Evolutionary conservation across 75 land plant species (phyloP), one percentile per base, ranked within the genome.

Genomic region (Picea sitchensis): DNA sequence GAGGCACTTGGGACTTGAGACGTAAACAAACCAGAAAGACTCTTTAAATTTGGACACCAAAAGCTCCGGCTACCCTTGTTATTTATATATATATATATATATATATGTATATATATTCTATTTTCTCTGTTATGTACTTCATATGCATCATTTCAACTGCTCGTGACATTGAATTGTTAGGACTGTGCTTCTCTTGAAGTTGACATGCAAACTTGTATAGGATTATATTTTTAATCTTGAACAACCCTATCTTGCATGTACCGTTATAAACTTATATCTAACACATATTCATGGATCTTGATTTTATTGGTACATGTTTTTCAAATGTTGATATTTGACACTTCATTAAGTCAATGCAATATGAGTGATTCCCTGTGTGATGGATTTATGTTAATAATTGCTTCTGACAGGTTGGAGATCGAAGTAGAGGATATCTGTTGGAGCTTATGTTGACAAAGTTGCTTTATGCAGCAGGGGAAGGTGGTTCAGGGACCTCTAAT

Each of bases 401-500:
- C 31, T 34, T 44, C 0, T 57, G 51, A 69, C 80, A 95, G 99
- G 98, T 97, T 76, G 99, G 92, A 58, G 99, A 97, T 77, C 92
- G 79, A 79, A 88, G 81, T 73, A 86, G 98, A 65, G 99, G 98
- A 65, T 97, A 97, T 82, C 91, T 97, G 36, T 86, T 97, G 88
- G 99, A 97, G 79, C 90, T 97, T 23, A 65, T 97, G 94, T 79
- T 97, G 80, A 97, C 99, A 59, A 97, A 97, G 83, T 94, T 97
- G 69, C 92, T 98, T 31, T 97, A 93, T 93, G 98, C 98, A 30
- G 85, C 98, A 81, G 98, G 99, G 65, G 94, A 92, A 86, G 94
- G 94, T 58, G 88, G 83, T 51, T 63, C 69, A 18, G 87, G 78
- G 23, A 76, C 83, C n/a, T 79, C 82, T 74, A 79, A 81, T 77